A percentile compares a stretch with the other conserved stretches of the same genome.
These are phyloP conservation scores for Penicillium nordicum DNA, from an alignment of 2,329 filamentous ascomycete species.

Conservation along the genomic window DNA sequence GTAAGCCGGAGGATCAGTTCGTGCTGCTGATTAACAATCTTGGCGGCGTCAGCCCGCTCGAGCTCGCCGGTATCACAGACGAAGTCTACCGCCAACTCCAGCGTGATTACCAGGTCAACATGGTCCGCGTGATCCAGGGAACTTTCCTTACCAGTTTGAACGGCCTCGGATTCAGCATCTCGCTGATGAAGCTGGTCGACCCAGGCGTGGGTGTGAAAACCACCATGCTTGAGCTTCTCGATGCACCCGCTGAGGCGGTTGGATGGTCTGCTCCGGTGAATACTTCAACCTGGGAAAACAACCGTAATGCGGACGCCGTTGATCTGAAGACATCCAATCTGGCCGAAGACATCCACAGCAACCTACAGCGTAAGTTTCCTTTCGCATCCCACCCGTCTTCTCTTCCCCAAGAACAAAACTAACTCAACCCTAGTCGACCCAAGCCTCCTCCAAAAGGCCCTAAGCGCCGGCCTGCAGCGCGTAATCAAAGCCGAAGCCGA, in stretches of 20 bases:
- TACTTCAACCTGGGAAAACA: slow-evolving; percentile 56
- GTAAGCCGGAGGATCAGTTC: slow-evolving; percentile 56
- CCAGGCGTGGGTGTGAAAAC: slow-evolving; percentile 54
- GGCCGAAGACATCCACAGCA: slow-evolving; percentile 50
- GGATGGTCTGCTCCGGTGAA: slow-evolving; percentile 64
- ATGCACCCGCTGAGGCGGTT: slow-evolving; percentile 63
- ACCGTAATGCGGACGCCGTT: slow-evolving; percentile 42
- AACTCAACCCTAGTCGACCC: slow-evolving; percentile 45
- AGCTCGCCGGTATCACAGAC: slow-evolving; percentile 64
- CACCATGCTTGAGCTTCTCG: slow-evolving; percentile 62
- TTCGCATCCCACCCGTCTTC: not conserved
- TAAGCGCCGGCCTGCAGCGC: slow-evolving; percentile 55
- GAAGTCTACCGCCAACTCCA: slow-evolving; percentile 62
- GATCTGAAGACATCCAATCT: slow-evolving; percentile 42
- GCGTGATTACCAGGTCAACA: slow-evolving; percentile 57
- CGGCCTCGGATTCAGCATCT: slow-evolving; percentile 68
- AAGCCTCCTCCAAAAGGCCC: slow-evolving; percentile 49
- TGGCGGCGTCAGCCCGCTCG: slow-evolving; percentile 64
- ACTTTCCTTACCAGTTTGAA: slow-evolving; percentile 72
- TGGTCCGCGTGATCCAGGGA: slow-evolving; percentile 59
- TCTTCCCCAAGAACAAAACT: slow-evolving; percentile 3
- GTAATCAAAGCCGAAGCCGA: slow-evolving; percentile 63
- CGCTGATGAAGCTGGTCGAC: slow-evolving; percentile 60
- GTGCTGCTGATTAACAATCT: slow-evolving; percentile 68
- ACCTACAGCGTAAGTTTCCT: slow-evolving; percentile 47